Percentiles rank a stretch among this genome's conserved stretches.
Evolutionary conservation across 768 basidiomycete species (phyloP).

Genomic region (Brasilioporus rufonigricans): DNA sequence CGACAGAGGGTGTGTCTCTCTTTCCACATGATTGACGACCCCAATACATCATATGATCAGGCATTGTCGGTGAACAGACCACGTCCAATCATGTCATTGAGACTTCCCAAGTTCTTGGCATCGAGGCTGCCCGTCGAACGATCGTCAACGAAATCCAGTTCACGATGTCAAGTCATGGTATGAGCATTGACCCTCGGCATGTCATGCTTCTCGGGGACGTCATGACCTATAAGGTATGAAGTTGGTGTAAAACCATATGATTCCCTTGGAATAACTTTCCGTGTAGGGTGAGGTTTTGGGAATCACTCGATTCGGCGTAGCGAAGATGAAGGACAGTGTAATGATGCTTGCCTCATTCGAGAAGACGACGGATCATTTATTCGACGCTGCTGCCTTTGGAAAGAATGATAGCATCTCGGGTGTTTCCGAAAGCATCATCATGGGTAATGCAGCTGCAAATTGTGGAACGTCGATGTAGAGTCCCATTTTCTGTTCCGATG

Average conservation of each 20-base stretch:
- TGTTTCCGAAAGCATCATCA: conserved; percentile 99
- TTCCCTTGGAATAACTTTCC: neutral
- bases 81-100: conserved; percentile 98
- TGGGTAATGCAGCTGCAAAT: conserved; percentile 94
- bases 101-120: conserved; percentile 91
- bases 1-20: conserved; percentile 72
- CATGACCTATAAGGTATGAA: conserved; percentile 89
- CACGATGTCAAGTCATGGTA: conserved; percentile 95
- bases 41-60: conserved; percentile 38
- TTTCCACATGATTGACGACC: neutral
- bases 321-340: conserved; percentile 99
- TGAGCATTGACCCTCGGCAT: conserved; percentile 98
- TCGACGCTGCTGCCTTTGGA: conserved; percentile 94
- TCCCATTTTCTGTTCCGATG: neutral
- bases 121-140: conserved; percentile 91
- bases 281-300: conserved; percentile 91
- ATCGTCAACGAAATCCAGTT: conserved; percentile 98
- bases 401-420: conserved; percentile 95
- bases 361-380: conserved; percentile 98
- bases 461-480: conserved; percentile 92
- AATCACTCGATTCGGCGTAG: conserved; percentile 98
- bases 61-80: conserved; percentile 89
- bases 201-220: conserved; percentile 98
- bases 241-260: neutral
- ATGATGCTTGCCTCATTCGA: conserved; percentile 99